Evolutionary conservation across 1,284 basidiomycete genomes (phyloP).

Genomic region (Trichosporon sp.): DNA sequence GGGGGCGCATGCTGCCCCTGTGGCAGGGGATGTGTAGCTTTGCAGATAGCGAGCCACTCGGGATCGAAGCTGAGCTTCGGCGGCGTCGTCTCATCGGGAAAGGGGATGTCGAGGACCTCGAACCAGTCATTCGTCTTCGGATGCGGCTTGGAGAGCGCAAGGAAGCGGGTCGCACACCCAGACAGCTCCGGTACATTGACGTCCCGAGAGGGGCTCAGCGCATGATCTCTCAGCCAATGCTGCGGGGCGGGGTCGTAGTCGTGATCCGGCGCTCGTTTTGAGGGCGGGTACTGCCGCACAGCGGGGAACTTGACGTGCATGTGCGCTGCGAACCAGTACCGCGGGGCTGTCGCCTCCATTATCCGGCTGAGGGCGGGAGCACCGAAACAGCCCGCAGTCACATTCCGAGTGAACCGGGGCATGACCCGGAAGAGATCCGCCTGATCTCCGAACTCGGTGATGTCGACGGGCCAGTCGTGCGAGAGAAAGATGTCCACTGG

Average conservation of each 20-base stretch:
- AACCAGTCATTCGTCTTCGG: conserved; percentile 14
- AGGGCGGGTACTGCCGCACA: neutral
- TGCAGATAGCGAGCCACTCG: conserved; percentile 90
- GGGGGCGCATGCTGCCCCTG: conserved; percentile 60
- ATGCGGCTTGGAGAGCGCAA: conserved; percentile 78
- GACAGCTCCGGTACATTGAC: neutral
- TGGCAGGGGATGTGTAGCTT: conserved; percentile 78
- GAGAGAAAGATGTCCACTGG: conserved; percentile 70
- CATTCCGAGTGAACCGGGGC: conserved; percentile 76
- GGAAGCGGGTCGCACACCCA: conserved; percentile 59
- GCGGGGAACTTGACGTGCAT: conserved; percentile 71
- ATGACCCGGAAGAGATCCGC: conserved; percentile 71
- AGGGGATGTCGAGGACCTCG: conserved; percentile 70
- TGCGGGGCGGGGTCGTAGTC: neutral
- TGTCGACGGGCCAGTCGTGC: conserved; percentile 92
- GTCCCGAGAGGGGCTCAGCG: neutral
- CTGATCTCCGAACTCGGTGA: conserved; percentile 78
- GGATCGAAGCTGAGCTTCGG: conserved; percentile 71
- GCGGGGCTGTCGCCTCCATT: conserved; percentile 70
- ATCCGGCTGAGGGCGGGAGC: conserved; percentile 85
- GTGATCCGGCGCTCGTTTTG: neutral
- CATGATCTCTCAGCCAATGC: neutral
- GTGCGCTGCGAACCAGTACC: conserved; percentile 95
- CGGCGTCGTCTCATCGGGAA: conserved; percentile 35
- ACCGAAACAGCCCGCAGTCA: conserved; percentile 70